Base-by-base conservation (phyloP, 1,284 basidiomycete species). In the Neolentinus lepideus region DNA sequence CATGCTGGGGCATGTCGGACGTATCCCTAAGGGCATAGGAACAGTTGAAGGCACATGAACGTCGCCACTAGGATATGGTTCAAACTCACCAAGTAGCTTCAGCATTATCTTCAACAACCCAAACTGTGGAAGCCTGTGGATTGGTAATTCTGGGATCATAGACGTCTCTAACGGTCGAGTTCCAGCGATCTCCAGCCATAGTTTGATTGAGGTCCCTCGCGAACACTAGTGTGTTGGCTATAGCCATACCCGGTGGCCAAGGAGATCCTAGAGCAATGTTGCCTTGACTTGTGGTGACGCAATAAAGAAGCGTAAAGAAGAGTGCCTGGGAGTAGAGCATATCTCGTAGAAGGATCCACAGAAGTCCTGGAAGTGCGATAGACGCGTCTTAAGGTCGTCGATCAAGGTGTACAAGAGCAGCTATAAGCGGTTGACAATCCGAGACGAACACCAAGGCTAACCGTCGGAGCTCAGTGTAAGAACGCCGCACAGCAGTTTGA, bases 21-120 rank as follows among this genome's bases (percentile, higher is more conserved):
- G 64, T 63, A 57, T 71, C 67, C 73, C 73, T 76, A 26, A 21
- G 14, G 24, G n/a, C 12, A 50, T 46, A 46, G 43, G n/a, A 46
- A 25, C 24, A 4, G 10, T 4, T 46, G 16, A 46, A 46, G n/a
- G 43, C n/a, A 4, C 24, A 16, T 46, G 16, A 25, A 46, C n/a
- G 29, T 31, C 29, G 12, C 6, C 29, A 12, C 29, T 6, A 6
- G 16, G 12, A 43, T 16, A 43, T 16, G 16, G 16, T 43, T 16
- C 6, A 25, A 50, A n/a, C 47, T 50, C 22, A 50, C 47, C 47
- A 50, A 3, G 47, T 50, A 21, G 22, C 47, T 12, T 25, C 27
- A 6, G 22, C 47, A 29, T 21, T 6, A 21, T 25, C 4, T 16
- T 22, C 10, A 25, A n/a, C 27, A 8, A 50, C 24, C 47, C 47